Evolutionary conservation across 345 rosid species (phyloP), one percentile per base, ranked within the genome.

Genomic region (Rhodomyrtus tomentosa): DNA sequence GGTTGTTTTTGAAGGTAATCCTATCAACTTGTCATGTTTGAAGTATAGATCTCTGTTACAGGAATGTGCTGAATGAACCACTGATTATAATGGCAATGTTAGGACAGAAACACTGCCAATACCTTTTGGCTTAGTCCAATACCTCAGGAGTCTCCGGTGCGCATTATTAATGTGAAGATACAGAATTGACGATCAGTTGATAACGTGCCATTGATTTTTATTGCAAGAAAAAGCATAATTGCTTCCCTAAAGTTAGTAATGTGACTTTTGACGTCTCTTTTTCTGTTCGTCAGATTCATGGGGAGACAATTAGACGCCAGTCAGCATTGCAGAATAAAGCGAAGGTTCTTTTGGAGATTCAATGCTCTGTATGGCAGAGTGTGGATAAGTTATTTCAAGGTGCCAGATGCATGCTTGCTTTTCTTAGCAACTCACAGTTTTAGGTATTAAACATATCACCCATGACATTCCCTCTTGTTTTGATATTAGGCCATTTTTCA

Each of bases 381-480:
- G 89, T 97, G 82, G 99, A 97, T 84, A 93, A 91, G 83, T 82
- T 96, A 88, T 98, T 95, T 86, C 99, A 98, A 88, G 91, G 92
- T 86, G 85, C 98, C 51, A 94, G 98, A 93, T 96, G 99, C 93
- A 87, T 98, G 91, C 91, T 97, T 76, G 90, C 95, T 62, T 97
- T 97, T 91, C 96, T 97, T 84, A 95, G 96, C 89, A 94, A 94
- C 85, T 96, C 99, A 59, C 99, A 96, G 86, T 93, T 97, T 88
- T 95, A 91, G 87, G 79, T 32, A 81, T 29, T 21, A 20, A 68
- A 36, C 79, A 68, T 68, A 68, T 36, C 45, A 10, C 79, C 79
- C 20, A 20, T 9, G 36, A n/a, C 36, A 36, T 68, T 32, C 45
- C 25, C 45, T 36, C 79, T 68, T 68, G 25, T 20, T 68, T 68